These are phyloP conservation scores for Mrakia gelida DNA, from an alignment of 768 basidiomycete species.

Conservation along the genomic window DNA sequence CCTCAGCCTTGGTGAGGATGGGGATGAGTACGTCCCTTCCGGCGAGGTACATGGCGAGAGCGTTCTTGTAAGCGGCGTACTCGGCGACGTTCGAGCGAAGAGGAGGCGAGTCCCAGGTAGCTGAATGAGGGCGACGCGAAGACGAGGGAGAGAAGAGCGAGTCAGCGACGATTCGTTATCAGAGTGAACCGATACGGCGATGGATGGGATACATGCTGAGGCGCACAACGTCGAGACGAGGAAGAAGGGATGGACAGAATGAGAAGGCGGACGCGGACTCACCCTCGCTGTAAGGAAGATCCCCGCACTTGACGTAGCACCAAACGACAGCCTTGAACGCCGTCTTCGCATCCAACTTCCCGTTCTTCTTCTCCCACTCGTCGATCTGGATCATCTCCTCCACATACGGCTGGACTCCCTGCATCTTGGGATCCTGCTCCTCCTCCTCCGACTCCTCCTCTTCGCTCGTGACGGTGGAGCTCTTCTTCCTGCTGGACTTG, in stretches of 20 bases:
- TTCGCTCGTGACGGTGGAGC: constrained; percentile 26
- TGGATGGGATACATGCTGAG: background rate
- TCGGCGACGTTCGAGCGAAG: constrained; percentile 51
- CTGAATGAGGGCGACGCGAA: constrained; percentile 46
- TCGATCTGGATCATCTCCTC: constrained; percentile 58
- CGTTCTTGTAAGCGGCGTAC: constrained; percentile 62
- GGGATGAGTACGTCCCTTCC: constrained; percentile 62
- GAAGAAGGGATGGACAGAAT: background rate
- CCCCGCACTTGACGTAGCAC: constrained; percentile 28
- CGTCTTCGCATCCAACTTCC: constrained; percentile 49
- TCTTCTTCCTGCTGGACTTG: constrained; percentile 43
- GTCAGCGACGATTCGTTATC: background rate
- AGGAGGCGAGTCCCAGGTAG: constrained; percentile 91
- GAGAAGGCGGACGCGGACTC: background rate
- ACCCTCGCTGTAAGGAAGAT: constrained; percentile 20
- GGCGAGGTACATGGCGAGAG: constrained; percentile 62
- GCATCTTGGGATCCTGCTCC: constrained; percentile 40
- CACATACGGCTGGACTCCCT: constrained; percentile 52
- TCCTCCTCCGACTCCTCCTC: constrained; percentile 28
- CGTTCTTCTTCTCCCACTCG: constrained; percentile 56
- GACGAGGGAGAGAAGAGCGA: background rate
- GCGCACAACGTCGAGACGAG: background rate
- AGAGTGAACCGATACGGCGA: too few species aligned
- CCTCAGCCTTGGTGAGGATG: constrained; percentile 45
- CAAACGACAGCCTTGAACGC: constrained; percentile 30